Conservation (phyloP, 805 yeast genomes). For the Kluyveromyces dobzhanskii region DNA sequence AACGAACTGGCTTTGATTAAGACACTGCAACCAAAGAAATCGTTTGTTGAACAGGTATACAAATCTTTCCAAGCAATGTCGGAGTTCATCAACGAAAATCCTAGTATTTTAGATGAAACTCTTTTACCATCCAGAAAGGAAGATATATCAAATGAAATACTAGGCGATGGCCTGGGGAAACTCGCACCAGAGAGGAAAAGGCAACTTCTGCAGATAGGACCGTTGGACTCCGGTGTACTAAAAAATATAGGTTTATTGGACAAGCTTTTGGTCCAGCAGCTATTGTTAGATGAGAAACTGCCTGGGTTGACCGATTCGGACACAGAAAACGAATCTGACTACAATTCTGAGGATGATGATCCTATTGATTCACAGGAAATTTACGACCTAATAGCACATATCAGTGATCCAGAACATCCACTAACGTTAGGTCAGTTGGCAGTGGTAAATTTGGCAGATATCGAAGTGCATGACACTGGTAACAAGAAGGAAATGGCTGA, state of each 20-base stretch:
- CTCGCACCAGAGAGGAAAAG: conserved; percentile 17
- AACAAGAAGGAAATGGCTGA: conserved; percentile 53
- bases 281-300: conserved; percentile 6
- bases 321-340: conserved; percentile 15
- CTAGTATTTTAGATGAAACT: conserved; percentile 68
- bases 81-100: conserved; percentile 87
- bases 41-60: too few species aligned
- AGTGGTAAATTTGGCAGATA: conserved; percentile 81
- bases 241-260: conserved; percentile 25
- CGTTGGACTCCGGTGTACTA: conserved; percentile 18
- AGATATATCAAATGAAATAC: conserved; percentile 15
- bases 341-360: conserved; percentile 33
- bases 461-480: conserved; percentile 54
- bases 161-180: conserved; percentile 11
- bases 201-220: conserved; percentile 20
- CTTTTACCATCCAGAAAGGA: conserved; percentile 63
- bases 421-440: conserved; percentile 88
- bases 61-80: conserved; percentile 40
- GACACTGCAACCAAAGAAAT: too few species aligned
- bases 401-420: conserved; percentile 97
- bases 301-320: conserved; percentile 22
- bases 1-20: too few species aligned
- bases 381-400: conserved; percentile 73
- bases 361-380: conserved; percentile 84
- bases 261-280: conserved; percentile 12